These are phyloP conservation scores for Schoenoplectus tabernaemontani DNA, from an alignment of 202 grass and related monocot genomes.

Conservation along the genomic window DNA sequence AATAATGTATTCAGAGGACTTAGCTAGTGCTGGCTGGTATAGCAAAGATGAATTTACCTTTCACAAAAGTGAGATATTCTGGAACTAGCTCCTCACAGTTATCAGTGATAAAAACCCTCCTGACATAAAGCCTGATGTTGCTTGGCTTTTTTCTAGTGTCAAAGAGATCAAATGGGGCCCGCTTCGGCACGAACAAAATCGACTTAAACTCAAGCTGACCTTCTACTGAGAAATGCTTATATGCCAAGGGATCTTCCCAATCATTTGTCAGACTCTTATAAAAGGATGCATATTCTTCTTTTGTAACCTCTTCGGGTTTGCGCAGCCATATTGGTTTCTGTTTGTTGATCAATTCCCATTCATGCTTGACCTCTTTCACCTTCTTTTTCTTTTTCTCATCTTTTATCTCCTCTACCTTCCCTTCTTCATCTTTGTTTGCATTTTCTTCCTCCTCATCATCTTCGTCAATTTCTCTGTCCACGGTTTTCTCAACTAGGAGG, in stretches of 20 bases:
- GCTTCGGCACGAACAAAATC: constrained; percentile 35
- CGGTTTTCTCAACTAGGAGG: constrained; percentile 58
- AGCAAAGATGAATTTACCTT: constrained; percentile 17
- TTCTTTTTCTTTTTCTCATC: constrained; percentile 25
- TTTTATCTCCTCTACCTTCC: constrained; percentile 19
- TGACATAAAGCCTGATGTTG: constrained; percentile 48
- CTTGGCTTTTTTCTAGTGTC: constrained; percentile 47
- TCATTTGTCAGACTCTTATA: constrained; percentile 59
- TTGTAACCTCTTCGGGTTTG: constrained; percentile 38
- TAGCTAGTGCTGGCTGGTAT: not conserved
- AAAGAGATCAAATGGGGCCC: constrained; percentile 49
- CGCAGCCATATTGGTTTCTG: constrained; percentile 71
- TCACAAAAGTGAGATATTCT: constrained; percentile 42
- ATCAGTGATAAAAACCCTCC: constrained; percentile 53
- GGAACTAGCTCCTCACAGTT: constrained; percentile 56
- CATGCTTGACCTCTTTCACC: constrained; percentile 40
- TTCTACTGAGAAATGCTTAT: constrained; percentile 55
- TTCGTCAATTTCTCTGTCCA: constrained; percentile 48
- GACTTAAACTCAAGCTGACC: constrained; percentile 51
- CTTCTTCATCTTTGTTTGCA: constrained; percentile 24
- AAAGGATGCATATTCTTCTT: constrained; percentile 47
- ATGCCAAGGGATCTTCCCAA: constrained; percentile 55
- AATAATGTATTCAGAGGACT: not conserved
- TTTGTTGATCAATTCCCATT: constrained; percentile 64
- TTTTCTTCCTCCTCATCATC: constrained; percentile 28